phyloP scores from a whole-genome alignment of 2,329 filamentous ascomycete genomes.

The Metarhizium rileyi region DNA sequence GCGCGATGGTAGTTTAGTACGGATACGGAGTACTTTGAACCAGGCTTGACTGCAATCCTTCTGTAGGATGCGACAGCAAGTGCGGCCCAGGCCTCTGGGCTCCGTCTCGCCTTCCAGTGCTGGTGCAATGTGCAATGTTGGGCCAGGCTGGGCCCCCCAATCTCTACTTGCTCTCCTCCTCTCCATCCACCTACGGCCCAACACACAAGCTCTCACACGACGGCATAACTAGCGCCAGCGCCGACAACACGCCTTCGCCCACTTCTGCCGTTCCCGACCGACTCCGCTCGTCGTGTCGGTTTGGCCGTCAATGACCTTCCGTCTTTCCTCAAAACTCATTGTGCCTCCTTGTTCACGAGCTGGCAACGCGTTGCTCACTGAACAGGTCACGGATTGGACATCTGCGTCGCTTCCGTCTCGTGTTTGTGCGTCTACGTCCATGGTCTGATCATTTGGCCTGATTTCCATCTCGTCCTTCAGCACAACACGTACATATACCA shows the following conservation, averaged over 20 bases:
- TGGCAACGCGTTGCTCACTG: neutral
- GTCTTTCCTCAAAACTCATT: neutral
- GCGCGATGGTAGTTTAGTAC: too few relatives aligned
- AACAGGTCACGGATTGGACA: neutral
- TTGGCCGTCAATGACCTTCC: neutral
- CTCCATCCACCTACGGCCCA: too few relatives aligned
- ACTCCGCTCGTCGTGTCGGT: constrained; percentile 4
- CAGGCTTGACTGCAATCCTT: too few relatives aligned
- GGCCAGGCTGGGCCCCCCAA: too few relatives aligned
- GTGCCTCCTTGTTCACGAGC: neutral
- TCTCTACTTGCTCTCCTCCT: too few relatives aligned
- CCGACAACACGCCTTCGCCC: neutral
- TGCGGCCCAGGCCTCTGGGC: too few relatives aligned
- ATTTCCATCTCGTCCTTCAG: neutral
- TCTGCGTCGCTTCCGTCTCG: neutral
- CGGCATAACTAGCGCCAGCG: too few relatives aligned
- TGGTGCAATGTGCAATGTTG: too few relatives aligned
- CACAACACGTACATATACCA: neutral
- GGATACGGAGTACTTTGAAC: too few relatives aligned
- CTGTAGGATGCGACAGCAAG: too few relatives aligned
- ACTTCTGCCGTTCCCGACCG: neutral
- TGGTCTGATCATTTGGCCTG: neutral
- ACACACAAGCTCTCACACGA: too few relatives aligned
- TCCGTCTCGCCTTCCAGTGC: too few relatives aligned
- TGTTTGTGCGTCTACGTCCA: neutral